Conservation (phyloP, 2,329 filamentous ascomycete species). For the Rugonectria rugulosa region DNA sequence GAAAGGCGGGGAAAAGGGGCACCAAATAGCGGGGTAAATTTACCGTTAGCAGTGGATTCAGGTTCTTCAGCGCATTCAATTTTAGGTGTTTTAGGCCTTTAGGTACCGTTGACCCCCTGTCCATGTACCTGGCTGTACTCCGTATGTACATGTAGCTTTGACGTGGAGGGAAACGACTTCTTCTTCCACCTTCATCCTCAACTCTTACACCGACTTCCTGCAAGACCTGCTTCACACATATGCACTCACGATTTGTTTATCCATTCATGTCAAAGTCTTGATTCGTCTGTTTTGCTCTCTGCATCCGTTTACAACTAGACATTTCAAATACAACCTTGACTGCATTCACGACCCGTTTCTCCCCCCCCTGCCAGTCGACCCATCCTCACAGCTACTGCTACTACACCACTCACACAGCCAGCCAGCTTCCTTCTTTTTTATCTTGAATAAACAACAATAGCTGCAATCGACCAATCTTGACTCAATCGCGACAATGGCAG, state of each 20-base stretch:
- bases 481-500: conserved; percentile 42
- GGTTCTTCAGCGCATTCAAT: no score
- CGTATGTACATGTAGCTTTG: conserved; percentile 14
- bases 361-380: not conserved
- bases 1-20: conserved; percentile 14
- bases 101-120: no score
- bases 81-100: no score
- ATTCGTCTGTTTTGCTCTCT: not conserved
- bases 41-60: not conserved
- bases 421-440: not conserved
- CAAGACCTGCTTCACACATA: not conserved
- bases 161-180: not conserved
- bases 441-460: not conserved
- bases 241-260: not conserved
- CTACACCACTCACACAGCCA: not conserved
- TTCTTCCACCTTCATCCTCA: not conserved
- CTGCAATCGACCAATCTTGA: not conserved
- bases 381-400: not conserved
- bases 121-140: no score
- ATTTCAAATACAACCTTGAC: not conserved
- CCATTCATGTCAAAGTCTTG: not conserved
- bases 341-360: not conserved
- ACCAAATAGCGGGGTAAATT: conserved; percentile 13
- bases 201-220: conserved; percentile 17
- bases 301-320: not conserved